Base-by-base conservation (phyloP, 768 basidiomycete genomes). In the Fomitopsis pulvina region DNA sequence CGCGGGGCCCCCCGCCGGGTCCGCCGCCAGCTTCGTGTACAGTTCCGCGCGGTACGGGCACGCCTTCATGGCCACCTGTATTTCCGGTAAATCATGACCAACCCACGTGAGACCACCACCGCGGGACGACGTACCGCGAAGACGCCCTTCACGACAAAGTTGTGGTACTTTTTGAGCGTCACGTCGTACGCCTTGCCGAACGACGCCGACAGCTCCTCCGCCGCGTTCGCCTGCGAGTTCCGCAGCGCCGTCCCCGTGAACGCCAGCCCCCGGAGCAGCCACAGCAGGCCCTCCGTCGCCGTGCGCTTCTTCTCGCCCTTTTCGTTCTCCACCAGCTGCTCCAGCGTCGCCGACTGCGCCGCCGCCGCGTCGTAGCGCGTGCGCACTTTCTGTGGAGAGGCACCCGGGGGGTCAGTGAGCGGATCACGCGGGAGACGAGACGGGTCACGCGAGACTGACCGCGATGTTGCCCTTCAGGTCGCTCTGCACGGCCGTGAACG, bases 381-480 rank as follows among this genome's bases (percentile, higher is more conserved):
- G 47, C 83, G 80, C 51, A 96, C 83, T 94, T 99, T 99, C 95
- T 96, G 62, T 25, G 28, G 26, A n/a, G n/a, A 51, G 27, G 7
- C 25, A 37, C 29, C 44, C 39, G 26, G 24, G 45, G 16, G 48
- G 41, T 25, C 3, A 26, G 39, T 12, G 25, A 4, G 47, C 37
- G 20, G 27, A 3, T 18, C 16, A n/a, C 49, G 34, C 25, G 26
- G 30, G 41, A 24, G 25, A 44, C 42, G 43, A 28, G 45, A 53
- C 47, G 40, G 50, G 18, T 25, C 38, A 30, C 27, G 32, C 32
- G 34, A 32, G 53, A 65, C 80, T 60, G 60, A 96, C 95, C 44
- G 73, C 69, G 68, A 98, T 96, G 71, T 99, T 99, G 26, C 92
- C 91, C 49, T 78, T 87, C 59, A 99, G 59, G 70, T 99, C 96